Evolutionary conservation across 1,284 basidiomycete genomes (phyloP).

Genomic region (Dichomitus squalens): DNA sequence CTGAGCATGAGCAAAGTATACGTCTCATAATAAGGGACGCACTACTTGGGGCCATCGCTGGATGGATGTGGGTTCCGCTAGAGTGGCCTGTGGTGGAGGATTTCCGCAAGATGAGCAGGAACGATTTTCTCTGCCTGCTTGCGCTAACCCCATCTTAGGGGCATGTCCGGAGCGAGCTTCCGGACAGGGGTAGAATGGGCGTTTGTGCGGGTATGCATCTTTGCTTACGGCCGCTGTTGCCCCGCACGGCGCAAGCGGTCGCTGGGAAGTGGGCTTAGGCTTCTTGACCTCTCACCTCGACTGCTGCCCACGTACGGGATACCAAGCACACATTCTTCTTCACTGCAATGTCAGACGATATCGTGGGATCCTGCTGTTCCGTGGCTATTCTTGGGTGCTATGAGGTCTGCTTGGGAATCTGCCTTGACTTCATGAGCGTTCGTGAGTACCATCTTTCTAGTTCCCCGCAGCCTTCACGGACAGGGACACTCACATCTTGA

Average conservation of each 20-base stretch:
- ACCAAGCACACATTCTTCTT: background rate
- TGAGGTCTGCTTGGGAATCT: constrained; percentile 23
- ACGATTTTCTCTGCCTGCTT: background rate
- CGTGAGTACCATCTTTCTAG: constrained; percentile 17
- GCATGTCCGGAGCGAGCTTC: background rate
- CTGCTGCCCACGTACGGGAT: background rate
- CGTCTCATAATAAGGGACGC: constrained; percentile 25
- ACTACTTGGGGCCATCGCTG: constrained; percentile 61
- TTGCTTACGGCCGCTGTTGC: background rate
- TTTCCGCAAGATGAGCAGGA: background rate
- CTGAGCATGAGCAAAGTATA: constrained; percentile 2
- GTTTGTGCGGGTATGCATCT: background rate
- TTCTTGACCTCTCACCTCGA: background rate
- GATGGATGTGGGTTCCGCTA: background rate
- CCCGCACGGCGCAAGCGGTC: background rate
- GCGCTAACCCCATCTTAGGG: background rate
- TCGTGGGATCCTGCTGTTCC: constrained; percentile 18
- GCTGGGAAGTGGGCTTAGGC: background rate
- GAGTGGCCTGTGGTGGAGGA: background rate
- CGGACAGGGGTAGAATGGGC: background rate
- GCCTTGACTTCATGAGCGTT: constrained; percentile 25
- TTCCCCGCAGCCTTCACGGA: background rate
- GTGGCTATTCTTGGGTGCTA: constrained; percentile 15
- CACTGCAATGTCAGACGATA: constrained; percentile 26
- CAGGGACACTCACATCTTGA: background rate